Evolutionary conservation across 139 green algal genomes (phyloP).

Genomic region (Auxenochlorella pyrenoidosa): DNA sequence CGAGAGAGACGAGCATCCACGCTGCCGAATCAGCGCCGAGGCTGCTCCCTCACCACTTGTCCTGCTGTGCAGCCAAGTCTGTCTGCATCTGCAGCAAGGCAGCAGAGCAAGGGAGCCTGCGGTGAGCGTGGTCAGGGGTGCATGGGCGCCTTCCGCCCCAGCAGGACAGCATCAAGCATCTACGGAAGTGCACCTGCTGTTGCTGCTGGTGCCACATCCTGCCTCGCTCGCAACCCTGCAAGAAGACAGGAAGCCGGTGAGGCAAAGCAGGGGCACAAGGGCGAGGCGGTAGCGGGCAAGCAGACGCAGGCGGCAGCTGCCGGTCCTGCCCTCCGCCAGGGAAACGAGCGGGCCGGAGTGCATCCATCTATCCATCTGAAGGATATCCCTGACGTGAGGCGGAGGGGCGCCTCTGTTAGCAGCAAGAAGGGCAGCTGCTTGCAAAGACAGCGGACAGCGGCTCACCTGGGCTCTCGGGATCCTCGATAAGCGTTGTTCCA

Average conservation of each 20-base stretch:
- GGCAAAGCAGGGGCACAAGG: neutral
- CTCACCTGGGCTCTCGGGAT: too few relatives aligned
- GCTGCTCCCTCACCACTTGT: constrained; percentile 3
- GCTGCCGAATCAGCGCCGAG: neutral
- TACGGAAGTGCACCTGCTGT: neutral
- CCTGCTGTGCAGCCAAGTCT: neutral
- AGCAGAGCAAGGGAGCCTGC: neutral
- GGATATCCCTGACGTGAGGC: too few relatives aligned
- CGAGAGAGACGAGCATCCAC: neutral
- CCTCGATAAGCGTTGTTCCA: too few relatives aligned
- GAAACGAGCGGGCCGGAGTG: too few relatives aligned
- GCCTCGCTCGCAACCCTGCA: neutral
- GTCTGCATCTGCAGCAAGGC: neutral
- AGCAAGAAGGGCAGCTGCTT: too few relatives aligned
- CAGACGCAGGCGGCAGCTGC: neutral
- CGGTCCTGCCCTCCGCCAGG: neutral
- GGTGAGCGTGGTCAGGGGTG: too few relatives aligned
- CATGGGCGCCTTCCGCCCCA: too few relatives aligned
- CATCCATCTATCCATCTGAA: too few relatives aligned
- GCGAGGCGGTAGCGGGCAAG: neutral
- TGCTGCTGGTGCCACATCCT: neutral
- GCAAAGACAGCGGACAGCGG: too few relatives aligned
- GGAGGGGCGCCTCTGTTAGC: too few relatives aligned
- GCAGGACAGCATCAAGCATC: too few relatives aligned
- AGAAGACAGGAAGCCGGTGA: neutral